Percentiles rank a stretch among this genome's conserved stretches.
These are phyloP conservation scores for Capsicum rhomboideum DNA, from an alignment of 257 asterid species.

Conservation along the genomic window DNA sequence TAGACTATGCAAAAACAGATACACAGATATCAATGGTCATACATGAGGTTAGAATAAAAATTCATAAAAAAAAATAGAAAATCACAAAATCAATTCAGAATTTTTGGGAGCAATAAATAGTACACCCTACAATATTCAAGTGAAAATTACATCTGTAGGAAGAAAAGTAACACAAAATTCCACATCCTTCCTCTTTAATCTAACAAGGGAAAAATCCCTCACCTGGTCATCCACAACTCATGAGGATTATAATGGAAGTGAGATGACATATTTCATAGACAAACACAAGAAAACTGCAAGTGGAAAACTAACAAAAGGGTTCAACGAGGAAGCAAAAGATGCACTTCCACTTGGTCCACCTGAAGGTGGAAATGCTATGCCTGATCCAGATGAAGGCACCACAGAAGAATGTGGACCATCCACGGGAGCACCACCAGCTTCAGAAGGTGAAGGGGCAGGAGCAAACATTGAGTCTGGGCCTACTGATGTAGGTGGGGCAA, in stretches of 20 bases:
- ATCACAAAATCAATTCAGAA: not conserved
- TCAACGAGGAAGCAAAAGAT: conserved; percentile 39
- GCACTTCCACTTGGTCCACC: conserved; percentile 66
- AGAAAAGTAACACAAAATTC: not conserved
- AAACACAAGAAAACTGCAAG: conserved; percentile 27
- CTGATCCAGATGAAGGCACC: conserved; percentile 53
- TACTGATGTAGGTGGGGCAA: conserved; percentile 57
- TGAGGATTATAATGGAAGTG: not conserved
- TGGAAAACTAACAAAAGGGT: conserved; percentile 27
- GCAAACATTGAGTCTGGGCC: conserved; percentile 43
- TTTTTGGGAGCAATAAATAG: not conserved
- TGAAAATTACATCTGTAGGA: not conserved
- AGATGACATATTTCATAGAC: conserved; percentile 13
- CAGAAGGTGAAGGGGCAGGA: conserved; percentile 87
- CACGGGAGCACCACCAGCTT: conserved; percentile 55
- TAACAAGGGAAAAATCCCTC: not conserved
- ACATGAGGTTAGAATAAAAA: not conserved
- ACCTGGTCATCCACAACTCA: not conserved
- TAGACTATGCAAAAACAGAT: not conserved
- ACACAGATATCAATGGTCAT: not conserved
- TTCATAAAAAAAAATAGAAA: not conserved
- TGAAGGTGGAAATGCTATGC: conserved; percentile 56
- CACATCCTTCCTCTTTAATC: not conserved
- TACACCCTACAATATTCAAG: not conserved
- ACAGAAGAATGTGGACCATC: conserved; percentile 35